A percentile compares a stretch with the other conserved stretches of the same genome.
Conservation (phyloP, 176 grass and related monocot species). For the Musa itinerans region DNA sequence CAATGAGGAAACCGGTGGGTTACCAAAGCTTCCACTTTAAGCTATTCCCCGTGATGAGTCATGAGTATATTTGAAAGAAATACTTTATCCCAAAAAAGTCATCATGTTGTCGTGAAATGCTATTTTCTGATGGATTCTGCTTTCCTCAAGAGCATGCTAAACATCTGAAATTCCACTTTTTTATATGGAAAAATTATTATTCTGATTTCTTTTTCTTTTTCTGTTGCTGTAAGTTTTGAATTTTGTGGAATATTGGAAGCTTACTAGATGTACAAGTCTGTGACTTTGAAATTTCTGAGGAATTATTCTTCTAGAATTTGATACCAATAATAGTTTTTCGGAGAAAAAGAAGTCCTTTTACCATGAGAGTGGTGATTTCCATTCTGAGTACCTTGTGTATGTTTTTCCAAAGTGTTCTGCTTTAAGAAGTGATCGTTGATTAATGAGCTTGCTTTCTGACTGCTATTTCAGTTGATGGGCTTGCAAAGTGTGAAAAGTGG, state of each 20-base stretch:
- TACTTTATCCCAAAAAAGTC: background rate
- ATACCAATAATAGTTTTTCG: background rate
- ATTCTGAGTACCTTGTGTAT: background rate
- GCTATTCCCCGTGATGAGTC: background rate
- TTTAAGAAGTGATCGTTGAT: background rate
- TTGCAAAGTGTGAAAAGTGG: constrained; percentile 90
- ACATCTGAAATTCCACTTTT: too few species aligned
- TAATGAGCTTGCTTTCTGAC: background rate
- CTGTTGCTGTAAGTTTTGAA: too few species aligned
- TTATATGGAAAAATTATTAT: too few species aligned
- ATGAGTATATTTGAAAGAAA: constrained; percentile 2
- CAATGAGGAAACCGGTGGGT: constrained; percentile 71
- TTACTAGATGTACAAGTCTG: too few species aligned
- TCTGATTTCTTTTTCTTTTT: too few species aligned
- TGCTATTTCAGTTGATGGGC: constrained; percentile 71
- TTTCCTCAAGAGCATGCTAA: too few species aligned
- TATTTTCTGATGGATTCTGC: background rate
- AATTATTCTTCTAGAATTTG: background rate
- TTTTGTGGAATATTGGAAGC: too few species aligned
- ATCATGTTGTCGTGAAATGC: background rate
- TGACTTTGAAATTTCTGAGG: background rate
- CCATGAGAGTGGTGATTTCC: background rate
- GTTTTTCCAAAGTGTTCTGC: background rate
- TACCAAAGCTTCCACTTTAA: constrained; percentile 8
- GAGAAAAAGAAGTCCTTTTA: background rate